Evolutionary conservation across 352 stramenopile species (phyloP), one percentile per base, ranked within the genome.

Genomic region (Phytophthora megakarya): DNA sequence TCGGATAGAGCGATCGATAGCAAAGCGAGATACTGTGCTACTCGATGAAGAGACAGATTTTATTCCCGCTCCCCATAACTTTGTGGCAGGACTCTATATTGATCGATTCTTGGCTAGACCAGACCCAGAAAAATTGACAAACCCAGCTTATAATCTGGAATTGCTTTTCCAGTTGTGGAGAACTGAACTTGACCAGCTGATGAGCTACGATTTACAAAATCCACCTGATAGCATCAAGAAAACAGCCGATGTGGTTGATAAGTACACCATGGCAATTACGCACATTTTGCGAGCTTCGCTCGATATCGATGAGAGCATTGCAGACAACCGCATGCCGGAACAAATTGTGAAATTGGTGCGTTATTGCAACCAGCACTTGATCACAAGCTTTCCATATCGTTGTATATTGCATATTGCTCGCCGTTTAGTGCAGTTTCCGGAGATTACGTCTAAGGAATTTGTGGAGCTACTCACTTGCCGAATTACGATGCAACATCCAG

Each of bases 21-120:
- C 71, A n/a, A 94, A 94, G 52, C 80, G 85, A 35, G 85, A 94
- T 37, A 86, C 83, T 0, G 85, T 94, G n/a, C 61, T 90, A 30
- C 65, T 94, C 2, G 72, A 92, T 38, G 78, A 91, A 12, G 60
- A 76, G 22, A 80, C 79, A 11, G 85, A 94, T 55, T 79, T 73
- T 32, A 86, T 94, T 9, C 54, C 71, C 3, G 81, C 76, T 23
- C 81, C 83, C 0, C 60, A 84, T 21, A 89, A 91, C 38, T 91
- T 90, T 57, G 72, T 92, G 33, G 85, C 73, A 23, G 85, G 85
- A 8, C 56, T 94, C 12, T 90, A 94, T 47, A 70, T 94, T 13
- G 78, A 92, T 51, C 76, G 77, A 5, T 94, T 94, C 33, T 67
- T 94, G 32, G 78, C 80, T 43, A 71, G 75, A 13, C 85, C 85